Evolutionary conservation across 495 filamentous ascomycete genomes (phyloP).

Genomic region (Letharia lupina): DNA sequence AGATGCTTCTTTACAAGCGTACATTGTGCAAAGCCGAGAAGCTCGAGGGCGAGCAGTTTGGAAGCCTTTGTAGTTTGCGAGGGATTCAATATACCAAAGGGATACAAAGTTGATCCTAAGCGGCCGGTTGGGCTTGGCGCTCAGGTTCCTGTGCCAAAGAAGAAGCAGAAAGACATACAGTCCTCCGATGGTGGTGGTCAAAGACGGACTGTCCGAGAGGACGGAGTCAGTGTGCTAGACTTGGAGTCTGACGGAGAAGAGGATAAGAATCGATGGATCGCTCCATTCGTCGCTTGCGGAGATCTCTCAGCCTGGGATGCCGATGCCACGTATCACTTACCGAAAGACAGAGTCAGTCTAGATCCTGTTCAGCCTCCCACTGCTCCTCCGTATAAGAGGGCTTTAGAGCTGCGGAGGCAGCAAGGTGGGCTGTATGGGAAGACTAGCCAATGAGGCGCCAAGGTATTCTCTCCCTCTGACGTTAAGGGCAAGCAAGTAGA

Average conservation of each 20-base stretch:
- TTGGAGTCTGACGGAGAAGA: constrained; percentile 45
- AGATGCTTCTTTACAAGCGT: constrained; percentile 84
- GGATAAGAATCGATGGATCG: constrained; percentile 62
- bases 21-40: constrained; percentile 84
- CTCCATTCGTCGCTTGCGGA: constrained; percentile 90
- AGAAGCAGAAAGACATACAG: neutral
- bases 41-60: constrained; percentile 84
- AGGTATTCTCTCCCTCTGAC: neutral
- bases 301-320: constrained; percentile 92
- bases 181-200: constrained; percentile 9
- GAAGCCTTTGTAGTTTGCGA: constrained; percentile 96
- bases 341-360: constrained; percentile 65
- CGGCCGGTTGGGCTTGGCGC: constrained; percentile 15
- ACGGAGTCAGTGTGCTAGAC: constrained; percentile 57
- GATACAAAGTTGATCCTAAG: constrained; percentile 24
- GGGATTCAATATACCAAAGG: constrained; percentile 57
- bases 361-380: constrained; percentile 96
- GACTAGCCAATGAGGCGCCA: constrained; percentile 37
- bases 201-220: constrained; percentile 30
- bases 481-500: neutral
- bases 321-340: constrained; percentile 84
- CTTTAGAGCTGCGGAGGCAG: constrained; percentile 72
- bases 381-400: constrained; percentile 86
- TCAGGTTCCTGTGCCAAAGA: constrained; percentile 5
- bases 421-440: constrained; percentile 77